Conservation (phyloP, 2,329 filamentous ascomycete genomes). For the Akanthomyces lecanii region DNA sequence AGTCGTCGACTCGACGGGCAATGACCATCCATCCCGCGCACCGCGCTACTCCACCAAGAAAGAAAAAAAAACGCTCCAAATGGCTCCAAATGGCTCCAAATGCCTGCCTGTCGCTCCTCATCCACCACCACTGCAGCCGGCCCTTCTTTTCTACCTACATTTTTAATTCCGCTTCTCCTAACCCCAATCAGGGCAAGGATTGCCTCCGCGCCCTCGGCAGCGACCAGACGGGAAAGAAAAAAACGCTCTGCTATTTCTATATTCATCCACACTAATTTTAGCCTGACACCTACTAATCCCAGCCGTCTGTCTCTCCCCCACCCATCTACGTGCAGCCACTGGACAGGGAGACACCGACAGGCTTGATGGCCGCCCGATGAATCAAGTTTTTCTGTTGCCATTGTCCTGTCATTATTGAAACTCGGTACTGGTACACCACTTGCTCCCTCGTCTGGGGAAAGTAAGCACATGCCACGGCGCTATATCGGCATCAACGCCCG, state of each 20-base stretch:
- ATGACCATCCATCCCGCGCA: background rate
- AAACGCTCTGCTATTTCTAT: background rate
- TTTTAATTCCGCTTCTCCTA: background rate
- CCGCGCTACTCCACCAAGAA: background rate
- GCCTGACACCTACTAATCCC: background rate
- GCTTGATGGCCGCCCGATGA: conserved; percentile 1
- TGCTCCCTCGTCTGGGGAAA: background rate
- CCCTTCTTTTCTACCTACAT: background rate
- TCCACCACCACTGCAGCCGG: background rate
- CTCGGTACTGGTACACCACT: background rate
- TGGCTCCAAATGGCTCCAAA: background rate
- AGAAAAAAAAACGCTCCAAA: background rate
- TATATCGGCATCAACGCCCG: conserved; percentile 6
- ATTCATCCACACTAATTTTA: conserved; percentile 2
- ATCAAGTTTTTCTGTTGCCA: background rate
- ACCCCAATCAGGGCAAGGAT: background rate
- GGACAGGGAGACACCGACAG: background rate
- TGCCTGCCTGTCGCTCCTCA: background rate
- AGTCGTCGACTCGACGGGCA: background rate
- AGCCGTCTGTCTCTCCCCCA: background rate
- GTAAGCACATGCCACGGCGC: background rate
- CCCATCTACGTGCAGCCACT: background rate
- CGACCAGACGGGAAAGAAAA: background rate
- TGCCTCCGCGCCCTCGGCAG: background rate
- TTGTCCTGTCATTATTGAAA: background rate